Base-by-base conservation (phyloP, 1,284 basidiomycete species). In the Fomitopsis palustris region DNA sequence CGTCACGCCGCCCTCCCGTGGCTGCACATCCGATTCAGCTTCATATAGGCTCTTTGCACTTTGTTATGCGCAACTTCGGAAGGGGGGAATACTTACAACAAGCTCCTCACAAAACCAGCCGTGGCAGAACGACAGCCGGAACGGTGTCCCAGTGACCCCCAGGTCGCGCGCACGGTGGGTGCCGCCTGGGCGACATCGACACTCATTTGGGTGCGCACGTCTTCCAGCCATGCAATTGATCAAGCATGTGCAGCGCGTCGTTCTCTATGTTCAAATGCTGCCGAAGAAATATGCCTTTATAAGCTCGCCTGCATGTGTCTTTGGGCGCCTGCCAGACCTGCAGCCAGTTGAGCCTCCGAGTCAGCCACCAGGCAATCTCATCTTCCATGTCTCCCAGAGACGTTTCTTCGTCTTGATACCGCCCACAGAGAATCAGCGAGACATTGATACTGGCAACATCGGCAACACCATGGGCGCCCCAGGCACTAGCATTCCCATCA, bases 401-500 rank as follows among this genome's bases (percentile, higher is more conserved):
- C 21, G 23, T 45, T 19, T 25, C 23, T 3, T 17, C 9, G 25
- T 45, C 42, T 39, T 45, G 4, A 45, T 29, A 39, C 7, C 25
- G 25, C 45, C 25, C 27, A n/a, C 37, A 23, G 6, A 37, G 8
- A 37, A 19, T 29, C 31, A 19, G 14, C 14, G n/a, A 2, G 37
- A 23, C 4, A 23, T n/a, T 7, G 10, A 12, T 5, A 19, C 19
- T 52, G 14, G 2, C 17, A n/a, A 4, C 14, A n/a, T 31, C 25
- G 10, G 23, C 23, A 23, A 10, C 33, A 17, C 25, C 19, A 55
- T 59, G 58, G 54, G 29, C 19, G 38, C n/a, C 10, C 37, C 39
- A 5, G 64, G 66, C 53, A 66, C 66, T 56, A 68, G 62, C 38
- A 63, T 77, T 12, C 75, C 75, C 29, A 53, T 78, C 43, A 53